A percentile compares a stretch with the other conserved stretches of the same genome.
phyloP scores from a whole-genome alignment of 257 asterid genomes.

The Nicotiana obtusifolia region DNA sequence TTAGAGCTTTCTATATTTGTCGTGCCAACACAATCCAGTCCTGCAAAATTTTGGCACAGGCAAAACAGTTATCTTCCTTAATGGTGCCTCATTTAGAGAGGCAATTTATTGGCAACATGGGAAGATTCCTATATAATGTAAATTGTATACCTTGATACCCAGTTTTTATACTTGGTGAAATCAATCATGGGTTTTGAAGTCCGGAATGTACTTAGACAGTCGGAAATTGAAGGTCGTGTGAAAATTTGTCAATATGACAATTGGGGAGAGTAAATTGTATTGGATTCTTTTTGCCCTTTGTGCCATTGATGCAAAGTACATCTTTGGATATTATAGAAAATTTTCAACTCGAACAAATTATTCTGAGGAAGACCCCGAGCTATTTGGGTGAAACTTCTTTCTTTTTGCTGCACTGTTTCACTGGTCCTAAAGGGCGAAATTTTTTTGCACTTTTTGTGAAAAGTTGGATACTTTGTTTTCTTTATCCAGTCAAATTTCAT shows the following conservation, averaged over 20 bases:
- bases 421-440: neutral
- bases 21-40: neutral
- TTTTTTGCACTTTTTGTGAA: neutral
- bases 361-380: neutral
- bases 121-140: neutral
- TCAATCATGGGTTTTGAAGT: neutral
- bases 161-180: neutral
- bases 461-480: neutral
- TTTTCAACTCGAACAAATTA: neutral
- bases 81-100: neutral
- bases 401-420: neutral
- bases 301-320: neutral
- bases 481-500: constrained; percentile 3
- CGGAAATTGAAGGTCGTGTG: neutral
- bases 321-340: no score
- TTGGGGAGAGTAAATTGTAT: neutral
- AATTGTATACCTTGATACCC: neutral
- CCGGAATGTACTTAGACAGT: neutral
- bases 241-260: neutral
- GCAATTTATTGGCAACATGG: neutral
- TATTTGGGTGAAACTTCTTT: neutral
- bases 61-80: neutral
- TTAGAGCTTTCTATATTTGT: neutral
- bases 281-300: neutral
- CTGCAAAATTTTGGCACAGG: neutral